phyloP scores from a whole-genome alignment of 768 basidiomycete species.

The Xanthoconium purpureum region DNA sequence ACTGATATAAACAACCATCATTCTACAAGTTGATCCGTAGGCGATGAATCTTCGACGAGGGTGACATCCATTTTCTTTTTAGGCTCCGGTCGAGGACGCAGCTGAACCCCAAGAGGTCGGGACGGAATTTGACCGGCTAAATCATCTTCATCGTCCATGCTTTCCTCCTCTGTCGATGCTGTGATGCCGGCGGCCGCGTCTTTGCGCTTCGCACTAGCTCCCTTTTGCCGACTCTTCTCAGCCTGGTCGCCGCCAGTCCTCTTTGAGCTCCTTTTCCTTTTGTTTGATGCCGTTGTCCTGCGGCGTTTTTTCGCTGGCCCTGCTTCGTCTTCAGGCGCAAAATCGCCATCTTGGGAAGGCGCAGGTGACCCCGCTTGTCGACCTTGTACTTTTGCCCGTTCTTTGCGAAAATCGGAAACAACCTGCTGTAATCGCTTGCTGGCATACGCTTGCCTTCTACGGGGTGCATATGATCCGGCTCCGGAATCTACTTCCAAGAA shows the following conservation, averaged over 20 bases:
- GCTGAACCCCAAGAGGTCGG: conserved; percentile 27
- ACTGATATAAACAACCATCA: conserved; percentile 1
- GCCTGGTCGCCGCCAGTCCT: not conserved
- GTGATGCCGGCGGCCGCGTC: not conserved
- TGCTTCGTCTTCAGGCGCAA: conserved; percentile 25
- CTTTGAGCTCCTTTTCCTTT: conserved; percentile 3
- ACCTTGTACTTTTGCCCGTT: conserved; percentile 24
- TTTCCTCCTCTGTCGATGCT: conserved; percentile 14
- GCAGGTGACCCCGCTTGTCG: conserved; percentile 13
- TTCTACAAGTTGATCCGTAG: conserved; percentile 4
- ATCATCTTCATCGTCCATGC: conserved; percentile 14
- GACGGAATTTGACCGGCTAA: conserved; percentile 8
- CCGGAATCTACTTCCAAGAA: conserved; percentile 74
- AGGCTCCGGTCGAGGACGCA: conserved; percentile 45
- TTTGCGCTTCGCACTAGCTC: not conserved
- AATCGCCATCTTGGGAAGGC: conserved; percentile 28
- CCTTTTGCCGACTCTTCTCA: conserved; percentile 5
- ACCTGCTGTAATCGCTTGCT: conserved; percentile 87
- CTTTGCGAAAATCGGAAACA: conserved; percentile 73
- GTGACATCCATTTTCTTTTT: conserved; percentile 13
- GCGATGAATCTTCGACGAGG: conserved; percentile 5
- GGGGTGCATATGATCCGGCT: conserved; percentile 68
- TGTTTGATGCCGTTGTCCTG: conserved; percentile 17
- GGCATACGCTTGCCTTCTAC: conserved; percentile 76
- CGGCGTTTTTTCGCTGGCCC: conserved; percentile 34